Conservation (phyloP, 169 alveolate species). For the Eimeria brunetti region DNA sequence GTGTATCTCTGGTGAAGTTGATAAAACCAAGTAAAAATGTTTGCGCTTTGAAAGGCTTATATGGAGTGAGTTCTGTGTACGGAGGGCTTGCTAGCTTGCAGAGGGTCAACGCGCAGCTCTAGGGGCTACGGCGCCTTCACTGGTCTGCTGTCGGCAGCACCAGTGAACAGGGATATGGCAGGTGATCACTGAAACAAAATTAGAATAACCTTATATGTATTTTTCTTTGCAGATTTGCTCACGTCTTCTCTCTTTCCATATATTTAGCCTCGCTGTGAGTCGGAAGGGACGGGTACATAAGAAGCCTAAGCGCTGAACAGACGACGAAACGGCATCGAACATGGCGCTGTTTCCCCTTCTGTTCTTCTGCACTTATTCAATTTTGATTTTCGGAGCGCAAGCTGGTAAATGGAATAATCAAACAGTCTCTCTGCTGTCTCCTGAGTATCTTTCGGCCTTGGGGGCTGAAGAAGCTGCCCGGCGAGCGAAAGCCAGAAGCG, state of each 20-base stretch:
- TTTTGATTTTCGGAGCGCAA: not conserved
- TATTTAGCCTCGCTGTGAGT: slow-evolving; percentile 21
- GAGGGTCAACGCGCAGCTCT: slow-evolving; percentile 14
- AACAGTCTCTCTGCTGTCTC: slow-evolving; percentile 37
- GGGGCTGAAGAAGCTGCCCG: slow-evolving; percentile 52
- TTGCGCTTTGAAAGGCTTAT: not conserved
- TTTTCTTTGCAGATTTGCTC: not conserved
- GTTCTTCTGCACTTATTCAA: not conserved
- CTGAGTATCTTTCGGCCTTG: slow-evolving; percentile 42
- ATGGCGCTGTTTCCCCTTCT: not conserved
- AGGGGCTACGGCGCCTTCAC: slow-evolving; percentile 32
- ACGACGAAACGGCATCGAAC: not conserved
- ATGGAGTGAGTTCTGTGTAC: not conserved
- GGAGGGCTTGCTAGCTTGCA: slow-evolving; percentile 28
- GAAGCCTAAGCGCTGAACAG: slow-evolving; percentile 1
- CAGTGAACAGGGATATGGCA: not conserved
- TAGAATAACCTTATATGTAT: slow-evolving; percentile 1
- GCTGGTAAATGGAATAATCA: slow-evolving; percentile 40
- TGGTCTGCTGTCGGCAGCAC: slow-evolving; percentile 31
- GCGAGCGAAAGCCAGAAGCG: slow-evolving; percentile 56
- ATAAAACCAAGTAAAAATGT: not conserved
- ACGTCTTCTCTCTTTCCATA: not conserved
- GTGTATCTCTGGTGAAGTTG: not conserved
- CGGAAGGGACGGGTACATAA: slow-evolving; percentile 54
- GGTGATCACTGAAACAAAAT: not conserved